These are phyloP conservation scores for Pythium biforme DNA, from an alignment of 352 stramenopile genomes.

Conservation along the genomic window DNA sequence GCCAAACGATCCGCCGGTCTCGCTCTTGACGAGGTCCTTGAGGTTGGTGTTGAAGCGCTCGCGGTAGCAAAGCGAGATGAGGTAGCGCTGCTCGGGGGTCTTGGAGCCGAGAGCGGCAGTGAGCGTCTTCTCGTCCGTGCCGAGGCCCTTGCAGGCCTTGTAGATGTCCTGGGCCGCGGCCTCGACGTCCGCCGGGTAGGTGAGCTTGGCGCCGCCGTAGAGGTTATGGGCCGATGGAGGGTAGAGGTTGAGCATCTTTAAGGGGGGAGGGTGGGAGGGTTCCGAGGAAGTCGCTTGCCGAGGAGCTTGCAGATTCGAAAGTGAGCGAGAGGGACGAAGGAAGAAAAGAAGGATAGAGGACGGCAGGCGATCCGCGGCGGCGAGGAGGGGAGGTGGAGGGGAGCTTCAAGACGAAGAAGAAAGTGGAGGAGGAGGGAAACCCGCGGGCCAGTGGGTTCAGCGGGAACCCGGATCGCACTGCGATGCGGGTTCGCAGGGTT, in stretches of 20 bases:
- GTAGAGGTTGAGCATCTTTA: conserved; percentile 78
- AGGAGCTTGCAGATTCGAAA: conserved; percentile 31
- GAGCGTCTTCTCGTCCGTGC: conserved; percentile 58
- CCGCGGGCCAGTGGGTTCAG: conserved; percentile 14
- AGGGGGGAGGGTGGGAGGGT: conserved; percentile 1
- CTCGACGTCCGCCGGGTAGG: conserved; percentile 51
- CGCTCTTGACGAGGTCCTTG: conserved; percentile 58
- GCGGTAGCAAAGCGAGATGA: conserved; percentile 66
- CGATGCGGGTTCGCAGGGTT: too few species aligned
- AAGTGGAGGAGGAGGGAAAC: conserved; percentile 7
- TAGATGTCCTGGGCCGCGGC: conserved; percentile 52
- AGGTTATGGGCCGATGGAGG: conserved; percentile 60
- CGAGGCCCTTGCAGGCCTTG: conserved; percentile 61
- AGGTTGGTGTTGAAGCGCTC: conserved; percentile 58
- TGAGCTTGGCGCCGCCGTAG: conserved; percentile 46
- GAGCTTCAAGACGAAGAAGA: conserved; percentile 18
- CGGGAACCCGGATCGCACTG: conserved; percentile 8
- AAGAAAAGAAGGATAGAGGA: neutral
- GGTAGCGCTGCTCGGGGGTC: conserved; percentile 54
- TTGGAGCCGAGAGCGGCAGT: conserved; percentile 51
- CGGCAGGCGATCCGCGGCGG: neutral
- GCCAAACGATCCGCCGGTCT: conserved; percentile 65
- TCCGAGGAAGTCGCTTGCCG: conserved; percentile 6
- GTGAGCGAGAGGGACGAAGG: conserved; percentile 15
- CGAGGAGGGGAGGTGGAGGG: neutral